Conservation (phyloP, 208 protist genomes). For the Porcisia hertigi region DNA sequence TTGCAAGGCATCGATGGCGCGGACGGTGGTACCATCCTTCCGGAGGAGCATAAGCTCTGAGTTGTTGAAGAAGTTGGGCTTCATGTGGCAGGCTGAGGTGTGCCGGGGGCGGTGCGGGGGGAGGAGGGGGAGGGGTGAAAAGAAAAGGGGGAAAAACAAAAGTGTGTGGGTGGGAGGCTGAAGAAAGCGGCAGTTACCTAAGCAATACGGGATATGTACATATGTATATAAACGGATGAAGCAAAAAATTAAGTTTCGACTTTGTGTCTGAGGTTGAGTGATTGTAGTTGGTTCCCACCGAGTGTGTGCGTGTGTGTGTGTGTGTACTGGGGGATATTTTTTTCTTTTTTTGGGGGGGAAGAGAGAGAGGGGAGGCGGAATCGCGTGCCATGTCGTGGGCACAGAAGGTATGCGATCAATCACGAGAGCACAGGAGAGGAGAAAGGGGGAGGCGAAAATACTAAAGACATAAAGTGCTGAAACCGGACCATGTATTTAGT, state of each 20-base stretch:
- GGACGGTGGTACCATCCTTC: constrained; percentile 38
- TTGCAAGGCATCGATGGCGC: constrained; percentile 23
- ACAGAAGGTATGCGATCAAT: neutral
- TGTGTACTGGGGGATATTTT: neutral
- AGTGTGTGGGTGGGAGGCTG: no score
- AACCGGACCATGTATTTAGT: no score
- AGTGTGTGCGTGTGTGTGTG: no score
- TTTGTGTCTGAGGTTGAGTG: no score
- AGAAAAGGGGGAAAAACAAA: neutral
- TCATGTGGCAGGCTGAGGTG: constrained; percentile 2
- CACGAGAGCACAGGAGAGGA: neutral
- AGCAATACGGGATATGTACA: no score
- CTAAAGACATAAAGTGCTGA: neutral
- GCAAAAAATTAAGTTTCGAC: no score
- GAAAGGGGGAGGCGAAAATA: neutral
- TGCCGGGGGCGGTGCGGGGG: neutral
- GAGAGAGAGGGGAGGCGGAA: neutral
- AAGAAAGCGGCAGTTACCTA: no score
- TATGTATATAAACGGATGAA: no score
- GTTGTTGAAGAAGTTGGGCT: constrained; percentile 15
- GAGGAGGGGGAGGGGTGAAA: no score
- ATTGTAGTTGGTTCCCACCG: no score
- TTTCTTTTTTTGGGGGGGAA: neutral
- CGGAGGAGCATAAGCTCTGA: constrained; percentile 36
- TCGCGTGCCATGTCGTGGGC: neutral